phyloP scores from a whole-genome alignment of 495 filamentous ascomycete genomes.

The Niebla homalea region DNA sequence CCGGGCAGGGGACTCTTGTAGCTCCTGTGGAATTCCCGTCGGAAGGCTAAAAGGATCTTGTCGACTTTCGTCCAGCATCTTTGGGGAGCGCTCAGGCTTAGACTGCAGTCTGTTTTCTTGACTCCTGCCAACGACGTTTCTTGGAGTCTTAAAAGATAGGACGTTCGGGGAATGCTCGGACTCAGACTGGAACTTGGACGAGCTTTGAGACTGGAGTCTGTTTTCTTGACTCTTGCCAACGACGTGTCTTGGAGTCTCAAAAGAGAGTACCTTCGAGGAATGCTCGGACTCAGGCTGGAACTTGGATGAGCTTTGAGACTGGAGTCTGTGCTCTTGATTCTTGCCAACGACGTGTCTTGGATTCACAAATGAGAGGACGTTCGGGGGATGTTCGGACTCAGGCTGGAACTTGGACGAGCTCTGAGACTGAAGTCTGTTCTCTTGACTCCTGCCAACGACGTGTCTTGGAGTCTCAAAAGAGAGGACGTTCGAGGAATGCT shows the following conservation, averaged over 20 bases:
- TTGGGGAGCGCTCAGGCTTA: too few species aligned
- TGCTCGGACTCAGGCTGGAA: too few species aligned
- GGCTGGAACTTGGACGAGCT: too few species aligned
- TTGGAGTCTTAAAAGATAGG: constrained; percentile 73
- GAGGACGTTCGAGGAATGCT: constrained; percentile 69
- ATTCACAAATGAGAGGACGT: constrained; percentile 74
- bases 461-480: constrained; percentile 77
- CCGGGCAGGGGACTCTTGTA: too few species aligned
- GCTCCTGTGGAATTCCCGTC: too few species aligned
- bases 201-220: too few species aligned
- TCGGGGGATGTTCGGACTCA: too few species aligned
- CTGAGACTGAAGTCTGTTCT: too few species aligned
- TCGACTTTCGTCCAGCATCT: too few species aligned
- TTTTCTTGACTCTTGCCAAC: constrained; percentile 11
- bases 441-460: constrained; percentile 27
- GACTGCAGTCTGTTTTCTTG: neutral
- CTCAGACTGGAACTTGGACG: too few species aligned
- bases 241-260: constrained; percentile 72
- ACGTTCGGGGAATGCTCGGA: constrained; percentile 33
- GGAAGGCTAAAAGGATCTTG: too few species aligned
- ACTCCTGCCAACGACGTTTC: constrained; percentile 40
- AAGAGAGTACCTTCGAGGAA: constrained; percentile 68
- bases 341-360: constrained; percentile 49
- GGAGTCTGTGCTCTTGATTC: neutral
- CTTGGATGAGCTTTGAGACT: too few species aligned